Percentiles rank a stretch among this genome's conserved stretches.
Evolutionary conservation across 1,284 basidiomycete genomes (phyloP).

Genomic region (Ustilago bromivora): DNA sequence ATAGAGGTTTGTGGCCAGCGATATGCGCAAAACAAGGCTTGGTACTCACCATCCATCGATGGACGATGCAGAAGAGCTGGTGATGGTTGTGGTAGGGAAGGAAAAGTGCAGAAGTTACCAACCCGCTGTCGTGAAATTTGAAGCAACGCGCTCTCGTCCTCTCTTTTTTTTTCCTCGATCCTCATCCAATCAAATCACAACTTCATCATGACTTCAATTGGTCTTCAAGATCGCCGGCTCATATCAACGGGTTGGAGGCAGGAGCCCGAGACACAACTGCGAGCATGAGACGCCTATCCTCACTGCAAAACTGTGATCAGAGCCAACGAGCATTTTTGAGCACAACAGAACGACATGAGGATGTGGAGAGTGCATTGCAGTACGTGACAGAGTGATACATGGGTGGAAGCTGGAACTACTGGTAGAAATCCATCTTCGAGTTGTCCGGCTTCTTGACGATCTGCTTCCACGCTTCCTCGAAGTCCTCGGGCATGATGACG

Average conservation of each 20-base stretch:
- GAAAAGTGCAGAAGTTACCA: not conserved
- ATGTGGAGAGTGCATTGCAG: conserved; percentile 22
- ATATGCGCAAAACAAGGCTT: not conserved
- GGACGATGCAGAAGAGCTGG: no score
- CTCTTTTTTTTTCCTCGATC: not conserved
- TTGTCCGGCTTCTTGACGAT: conserved; percentile 68
- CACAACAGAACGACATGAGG: not conserved
- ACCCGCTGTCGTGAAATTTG: no score
- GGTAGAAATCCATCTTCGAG: conserved; percentile 68
- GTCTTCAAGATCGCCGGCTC: no score
- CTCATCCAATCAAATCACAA: not conserved
- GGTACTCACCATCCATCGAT: no score
- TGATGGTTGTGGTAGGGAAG: not conserved
- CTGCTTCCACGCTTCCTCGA: conserved; percentile 75
- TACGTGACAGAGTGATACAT: not conserved
- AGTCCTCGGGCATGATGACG: conserved; percentile 93
- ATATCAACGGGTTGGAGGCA: no score
- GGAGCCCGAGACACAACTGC: no score
- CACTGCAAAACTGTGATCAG: no score
- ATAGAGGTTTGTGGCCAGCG: not conserved
- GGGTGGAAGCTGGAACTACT: conserved; percentile 24
- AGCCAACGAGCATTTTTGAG: no score
- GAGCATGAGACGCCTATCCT: no score
- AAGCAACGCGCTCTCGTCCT: not conserved
- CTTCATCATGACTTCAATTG: not conserved